phyloP scores from a whole-genome alignment of 805 yeast species.

The Candida glaebosa region DNA sequence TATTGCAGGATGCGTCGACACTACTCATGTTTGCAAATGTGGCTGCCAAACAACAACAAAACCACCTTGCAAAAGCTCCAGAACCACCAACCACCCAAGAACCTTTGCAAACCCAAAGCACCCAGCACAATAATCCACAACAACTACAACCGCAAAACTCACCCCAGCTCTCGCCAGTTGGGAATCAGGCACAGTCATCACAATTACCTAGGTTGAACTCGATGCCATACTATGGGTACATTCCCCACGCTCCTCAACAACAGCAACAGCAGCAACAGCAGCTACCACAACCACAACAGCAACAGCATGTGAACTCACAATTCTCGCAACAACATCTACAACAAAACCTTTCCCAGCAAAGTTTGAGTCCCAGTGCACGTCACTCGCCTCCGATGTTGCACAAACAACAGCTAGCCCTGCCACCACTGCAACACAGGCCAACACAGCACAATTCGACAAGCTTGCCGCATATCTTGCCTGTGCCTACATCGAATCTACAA shows the following conservation, averaged over 20 bases:
- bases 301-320: background rate
- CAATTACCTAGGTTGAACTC: background rate
- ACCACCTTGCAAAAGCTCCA: conserved; percentile 6
- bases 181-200: background rate
- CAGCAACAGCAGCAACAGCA: background rate
- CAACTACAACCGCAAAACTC: background rate
- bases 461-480: background rate
- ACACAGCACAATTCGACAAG: background rate
- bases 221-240: background rate
- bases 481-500: background rate
- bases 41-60: conserved; percentile 42
- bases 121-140: background rate
- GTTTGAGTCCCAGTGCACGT: background rate
- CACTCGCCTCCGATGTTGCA: background rate
- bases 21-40: conserved; percentile 58
- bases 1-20: conserved; percentile 59
- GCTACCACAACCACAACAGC: no score
- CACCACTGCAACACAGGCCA: background rate
- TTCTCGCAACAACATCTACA: background rate
- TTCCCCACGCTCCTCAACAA: background rate
- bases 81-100: conserved; percentile 7
- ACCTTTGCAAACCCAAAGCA: background rate
- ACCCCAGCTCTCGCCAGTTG: background rate
- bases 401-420: background rate
- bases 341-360: background rate